Evolutionary conservation across 2,329 filamentous ascomycete genomes (phyloP), one percentile per base, ranked within the genome.

Genomic region (Xylariaceae sp.): DNA sequence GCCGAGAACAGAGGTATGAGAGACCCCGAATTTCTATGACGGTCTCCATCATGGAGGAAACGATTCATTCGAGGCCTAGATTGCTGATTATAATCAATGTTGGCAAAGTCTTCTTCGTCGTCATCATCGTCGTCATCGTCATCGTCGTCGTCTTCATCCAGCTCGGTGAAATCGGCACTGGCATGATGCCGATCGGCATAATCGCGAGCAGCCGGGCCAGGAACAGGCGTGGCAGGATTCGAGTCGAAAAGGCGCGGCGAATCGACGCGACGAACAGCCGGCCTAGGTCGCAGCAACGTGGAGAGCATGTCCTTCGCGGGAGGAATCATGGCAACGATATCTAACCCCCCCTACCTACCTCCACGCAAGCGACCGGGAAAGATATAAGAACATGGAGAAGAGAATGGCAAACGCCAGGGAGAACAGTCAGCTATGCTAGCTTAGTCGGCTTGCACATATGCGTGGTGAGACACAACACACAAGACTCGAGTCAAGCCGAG

Each of bases 1-100:
- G 89, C 84, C 45, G 90, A 92, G 73, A 96, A 96, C 53, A 96
- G 86, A 46, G 91, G 91, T 59, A 96, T 78, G 44, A 84, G 56
- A 20, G 65, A 64, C 29, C 58, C 59, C 21, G 64, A 66, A 45
- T 54, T 67, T 52, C 65, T 63, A 23, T 64, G 43, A 73, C 71
- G 37, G 71, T 73, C 73, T 3, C 76, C 72, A 20, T 74, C 74
- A 40, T 75, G 71, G 26, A 71, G 72, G 41, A 75, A 72, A 14
- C 72, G 73, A 37, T 61, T 63, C 20, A 64, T 56, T 16, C 65
- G 59, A 23, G 60, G 60, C 43, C 46, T 48, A 40, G 61, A 58
- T 20, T 48, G 64, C 19, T 45, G 45, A 21, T 73, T 66, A 4
- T 70, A 70, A 2, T 70, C 70, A 2, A 67, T 57, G 20, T 66